Evolutionary conservation across 2,329 filamentous ascomycete genomes (phyloP).

Genomic region (Beauveria asiatica): DNA sequence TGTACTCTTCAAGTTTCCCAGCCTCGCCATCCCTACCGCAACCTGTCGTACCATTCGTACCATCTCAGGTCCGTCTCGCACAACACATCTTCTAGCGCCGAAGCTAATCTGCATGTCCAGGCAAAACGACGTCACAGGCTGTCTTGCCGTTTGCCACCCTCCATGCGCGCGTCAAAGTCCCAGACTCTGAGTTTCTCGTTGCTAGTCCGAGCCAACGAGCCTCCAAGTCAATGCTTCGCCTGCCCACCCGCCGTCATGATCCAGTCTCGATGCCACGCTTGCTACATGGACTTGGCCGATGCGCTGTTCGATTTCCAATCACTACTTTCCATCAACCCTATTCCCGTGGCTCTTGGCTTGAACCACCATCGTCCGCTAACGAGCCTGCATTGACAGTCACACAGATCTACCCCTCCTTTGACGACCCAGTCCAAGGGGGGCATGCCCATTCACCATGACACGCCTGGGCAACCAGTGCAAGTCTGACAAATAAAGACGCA

Average conservation of each 20-base stretch:
- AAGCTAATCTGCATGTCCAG: conserved; percentile 8
- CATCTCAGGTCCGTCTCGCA: background rate
- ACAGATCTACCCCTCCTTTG: conserved; percentile 1
- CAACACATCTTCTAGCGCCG: conserved; percentile 1
- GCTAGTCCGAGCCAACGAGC: background rate
- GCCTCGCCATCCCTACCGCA: background rate
- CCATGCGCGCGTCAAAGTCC: background rate
- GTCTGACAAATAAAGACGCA: background rate
- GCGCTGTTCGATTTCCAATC: background rate
- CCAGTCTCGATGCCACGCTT: background rate
- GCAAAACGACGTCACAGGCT: conserved; percentile 5
- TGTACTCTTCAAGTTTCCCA: background rate
- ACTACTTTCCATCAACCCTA: background rate
- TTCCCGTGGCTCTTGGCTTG: conserved; percentile 1
- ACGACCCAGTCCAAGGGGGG: background rate
- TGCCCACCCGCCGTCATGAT: background rate
- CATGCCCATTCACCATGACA: background rate
- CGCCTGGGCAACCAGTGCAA: background rate
- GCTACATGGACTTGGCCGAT: background rate
- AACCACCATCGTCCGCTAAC: background rate
- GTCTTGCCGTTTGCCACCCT: background rate
- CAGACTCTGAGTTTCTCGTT: background rate
- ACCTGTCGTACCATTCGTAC: no score
- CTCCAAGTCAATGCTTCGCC: background rate
- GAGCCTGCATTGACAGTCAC: background rate